Percentiles rank a stretch among this genome's conserved stretches.
phyloP scores from a whole-genome alignment of 1,139 yeast species.

The Suhomyces taliae region DNA sequence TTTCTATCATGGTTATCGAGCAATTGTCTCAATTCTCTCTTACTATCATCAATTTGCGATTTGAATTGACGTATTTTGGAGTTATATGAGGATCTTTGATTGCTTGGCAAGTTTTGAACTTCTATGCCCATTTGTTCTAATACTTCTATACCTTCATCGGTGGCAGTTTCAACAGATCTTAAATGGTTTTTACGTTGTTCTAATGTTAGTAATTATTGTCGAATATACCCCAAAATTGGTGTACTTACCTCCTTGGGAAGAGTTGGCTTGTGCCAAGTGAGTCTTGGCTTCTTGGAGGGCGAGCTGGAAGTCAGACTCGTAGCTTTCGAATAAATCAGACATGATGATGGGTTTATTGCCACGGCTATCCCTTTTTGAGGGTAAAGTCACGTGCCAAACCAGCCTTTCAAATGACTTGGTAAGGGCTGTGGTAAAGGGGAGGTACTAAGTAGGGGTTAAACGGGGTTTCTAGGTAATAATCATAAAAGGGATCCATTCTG shows the following conservation, averaged over 20 bases:
- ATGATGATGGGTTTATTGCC: slow-evolving; percentile 20
- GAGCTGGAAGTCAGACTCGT: slow-evolving; percentile 74
- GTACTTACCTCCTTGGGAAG: slow-evolving; percentile 52
- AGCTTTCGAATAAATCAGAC: slow-evolving; percentile 65
- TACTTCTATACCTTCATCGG: slow-evolving; percentile 78
- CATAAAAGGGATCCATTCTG: no score
- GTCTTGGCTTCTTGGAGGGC: slow-evolving; percentile 71
- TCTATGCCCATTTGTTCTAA: slow-evolving; percentile 80
- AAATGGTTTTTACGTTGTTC: slow-evolving; percentile 43
- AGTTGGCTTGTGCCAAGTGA: slow-evolving; percentile 58
- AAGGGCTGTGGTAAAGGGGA: no score
- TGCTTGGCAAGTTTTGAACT: slow-evolving; percentile 76
- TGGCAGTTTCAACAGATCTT: slow-evolving; percentile 62
- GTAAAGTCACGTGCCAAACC: not conserved
- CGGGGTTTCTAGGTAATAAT: no score
- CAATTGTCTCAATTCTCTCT: slow-evolving; percentile 49
- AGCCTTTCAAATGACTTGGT: not conserved
- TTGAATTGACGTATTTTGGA: slow-evolving; percentile 70
- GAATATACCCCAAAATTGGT: not conserved
- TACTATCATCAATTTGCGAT: slow-evolving; percentile 57
- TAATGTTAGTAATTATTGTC: slow-evolving; percentile 4
- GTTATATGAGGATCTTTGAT: slow-evolving; percentile 65
- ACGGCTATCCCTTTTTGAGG: slow-evolving; percentile 5
- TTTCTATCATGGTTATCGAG: slow-evolving; percentile 65
- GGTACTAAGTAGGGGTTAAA: no score